Evolutionary conservation across 192 early-diverging fungal species (phyloP), one percentile per base, ranked within the genome.

Genomic region (Jimgerdemannia flammicorona): DNA sequence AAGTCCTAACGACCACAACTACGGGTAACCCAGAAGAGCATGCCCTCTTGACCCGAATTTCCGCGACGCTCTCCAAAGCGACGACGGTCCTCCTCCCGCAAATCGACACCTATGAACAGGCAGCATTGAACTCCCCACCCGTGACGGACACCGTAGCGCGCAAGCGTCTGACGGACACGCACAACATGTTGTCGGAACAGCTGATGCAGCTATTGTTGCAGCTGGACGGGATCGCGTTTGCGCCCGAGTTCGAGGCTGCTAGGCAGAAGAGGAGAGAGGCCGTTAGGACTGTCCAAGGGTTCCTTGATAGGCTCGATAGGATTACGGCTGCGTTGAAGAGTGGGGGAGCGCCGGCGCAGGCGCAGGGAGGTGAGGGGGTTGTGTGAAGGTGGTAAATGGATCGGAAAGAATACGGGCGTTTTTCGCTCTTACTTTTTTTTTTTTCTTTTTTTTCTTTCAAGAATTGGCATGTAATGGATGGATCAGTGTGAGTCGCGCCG

Each of bases 141-240:
- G 64, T 68, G 77, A 40, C 75, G 79, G 83, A 80, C 73, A 14
- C 71, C 63, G 3, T 79, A 3, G 42, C 88, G 64, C 83, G 83
- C 67, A 94, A 93, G 72, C 86, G 89, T 66, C 80, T 95, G 9
- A 70, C 89, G 11, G 92, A 95, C 69, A 75, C 81, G 64, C 91
- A 93, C 67, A 82, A 85, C 49, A 87, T 84, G 70, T 77, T 91
- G 43, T 88, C 87, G 49, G 95, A 97, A 80, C 79, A 87, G 71
- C 81, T 97, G 29, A 86, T 97, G 85, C 94, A 97, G 84, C 80
- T 85, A 6, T 76, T 97, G 68, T 75, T 97, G 9, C 87, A 90
- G 41, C 76, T 97, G 40, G 95, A 97, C 78, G 85, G 88, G 3
- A 90, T 95, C 11, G 85, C 81, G 44, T 91, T 89, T 65, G 87